Base-by-base conservation (phyloP, 306 rosid genomes). In the Citrullus colocynthis region DNA sequence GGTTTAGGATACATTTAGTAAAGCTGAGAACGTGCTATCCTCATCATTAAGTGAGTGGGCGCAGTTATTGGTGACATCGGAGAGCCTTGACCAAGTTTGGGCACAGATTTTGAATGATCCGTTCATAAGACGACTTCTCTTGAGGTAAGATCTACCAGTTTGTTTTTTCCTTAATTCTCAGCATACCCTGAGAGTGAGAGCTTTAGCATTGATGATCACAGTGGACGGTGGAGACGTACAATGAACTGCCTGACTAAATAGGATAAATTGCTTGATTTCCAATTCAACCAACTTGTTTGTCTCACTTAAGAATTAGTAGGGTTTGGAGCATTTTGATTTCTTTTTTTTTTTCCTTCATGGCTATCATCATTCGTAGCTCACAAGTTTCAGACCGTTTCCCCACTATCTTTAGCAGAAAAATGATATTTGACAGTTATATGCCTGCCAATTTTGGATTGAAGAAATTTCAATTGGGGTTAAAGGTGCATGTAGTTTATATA, bases 61-160 rank as follows among this genome's bases (percentile, higher is more conserved):
- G 49, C 81, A 82, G 63, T 78, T 87, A 28, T 84, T 92, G 88
- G 88, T 82, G 72, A 81, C 89, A 61, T 84, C 88, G 62, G 92
- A 88, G 37, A 80, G 81, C 44, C 92, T 94, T 64, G 85, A 90
- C 87, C 88, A 88, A 78, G 97, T 90, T 48, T 95, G 98, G 98
- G 92, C 91, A 21, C 97, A 90, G 82, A 41, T 88, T 78, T 85
- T 90, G 80, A 87, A 85, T 21, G 98, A 92, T 83, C 97, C 97
- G 55, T 92, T 95, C 88, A 75, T 95, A 74, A 90, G 96, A 87
- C 88, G 97, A 81, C 91, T 95, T 84, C 81, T 95, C 76, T 80
- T 95, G 85, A 92, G 98, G 98, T 95, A 82, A 48, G 60, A 4
- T 37, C n/a, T 17, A 60, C 5, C 44, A 54, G 61, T 39, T 37